Base-by-base conservation (phyloP, 768 basidiomycete genomes). In the Leccinum pellstonianum region DNA sequence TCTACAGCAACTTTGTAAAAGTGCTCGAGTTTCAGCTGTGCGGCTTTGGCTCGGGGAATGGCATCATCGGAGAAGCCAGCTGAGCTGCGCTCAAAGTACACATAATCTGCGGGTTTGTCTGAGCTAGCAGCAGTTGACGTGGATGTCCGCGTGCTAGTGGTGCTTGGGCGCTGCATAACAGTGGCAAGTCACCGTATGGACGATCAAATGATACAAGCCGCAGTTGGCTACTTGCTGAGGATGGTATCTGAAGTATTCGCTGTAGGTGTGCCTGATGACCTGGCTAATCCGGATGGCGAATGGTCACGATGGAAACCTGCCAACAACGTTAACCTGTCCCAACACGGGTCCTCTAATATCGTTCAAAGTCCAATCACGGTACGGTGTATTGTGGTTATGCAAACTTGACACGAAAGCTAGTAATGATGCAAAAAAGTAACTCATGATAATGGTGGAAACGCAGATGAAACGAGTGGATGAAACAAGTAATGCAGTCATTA, bases 1-100 rank as follows among this genome's bases (percentile, higher is more conserved):
- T 98, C 95, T 46, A 99, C 97, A 1, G 93, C 93, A 43, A 97
- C 88, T 75, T 98, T 97, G 77, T 98, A 99, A 72, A 88, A 97
- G 71, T 95, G 88, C 76, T 98, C 97, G 55, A 98, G 82, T 76
- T 96, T 97, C 76, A 98, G 80, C 74, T 97, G 95, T 3, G 95
- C 95, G 43, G 84, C 85, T 73, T 94, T 95, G 14, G 93, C 91
- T 64, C 88, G 88, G 48, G 93, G 87, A 63, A 88, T 73, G 15
- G 91, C 87, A 61, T 90, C 86, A 56, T 92, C 88, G 6, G 91
- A 90, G 74, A 96, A 93, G 38, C 83, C 84, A 53, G 79, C 73
- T 2, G 88, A 83, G 48, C 83, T 88, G 62, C 96, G 83, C 66
- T 95, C 88, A 73, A 99, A 99, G 77, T 91, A 93, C 52, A 97